phyloP scores from a whole-genome alignment of 2,329 filamentous ascomycete genomes.

The Polychaeton citri region DNA sequence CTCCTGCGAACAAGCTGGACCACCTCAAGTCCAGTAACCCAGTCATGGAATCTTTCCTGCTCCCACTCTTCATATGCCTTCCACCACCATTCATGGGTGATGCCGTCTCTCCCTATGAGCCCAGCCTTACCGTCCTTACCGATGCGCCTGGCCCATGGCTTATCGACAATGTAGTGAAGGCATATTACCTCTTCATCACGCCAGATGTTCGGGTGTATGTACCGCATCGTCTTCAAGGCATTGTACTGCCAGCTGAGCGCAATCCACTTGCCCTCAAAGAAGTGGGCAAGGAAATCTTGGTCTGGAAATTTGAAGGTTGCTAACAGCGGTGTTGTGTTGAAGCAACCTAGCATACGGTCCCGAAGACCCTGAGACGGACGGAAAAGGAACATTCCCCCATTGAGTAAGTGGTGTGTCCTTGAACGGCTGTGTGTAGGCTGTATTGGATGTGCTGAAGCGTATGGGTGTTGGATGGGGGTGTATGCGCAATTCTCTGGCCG shows the following conservation, averaged over 20 bases:
- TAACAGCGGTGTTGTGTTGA: constrained; percentile 26
- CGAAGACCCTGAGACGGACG: constrained; percentile 28
- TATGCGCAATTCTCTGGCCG: constrained; percentile 35
- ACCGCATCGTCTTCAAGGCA: constrained; percentile 40
- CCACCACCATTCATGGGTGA: constrained; percentile 43
- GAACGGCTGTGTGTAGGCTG: constrained; percentile 18
- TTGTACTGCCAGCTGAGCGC: constrained; percentile 38
- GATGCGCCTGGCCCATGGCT: constrained; percentile 38
- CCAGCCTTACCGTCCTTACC: constrained; percentile 31
- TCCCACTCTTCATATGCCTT: constrained; percentile 31
- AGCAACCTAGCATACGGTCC: constrained; percentile 26
- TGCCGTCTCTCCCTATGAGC: constrained; percentile 37
- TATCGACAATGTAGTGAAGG: constrained; percentile 43
- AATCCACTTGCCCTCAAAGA: constrained; percentile 32
- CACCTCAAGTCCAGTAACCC: no score
- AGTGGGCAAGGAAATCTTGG: constrained; percentile 40
- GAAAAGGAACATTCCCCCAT: constrained; percentile 40
- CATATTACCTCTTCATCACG: constrained; percentile 34
- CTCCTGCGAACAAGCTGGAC: no score
- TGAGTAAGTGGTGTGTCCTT: constrained; percentile 34
- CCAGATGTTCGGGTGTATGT: constrained; percentile 41
- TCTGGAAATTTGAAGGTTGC: constrained; percentile 38
- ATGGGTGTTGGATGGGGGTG: constrained; percentile 26
- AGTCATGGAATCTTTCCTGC: constrained; percentile 16
- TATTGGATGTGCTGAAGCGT: constrained; percentile 21